phyloP scores from a whole-genome alignment of 768 basidiomycete species.

The Pleurotus cornucopiae region DNA sequence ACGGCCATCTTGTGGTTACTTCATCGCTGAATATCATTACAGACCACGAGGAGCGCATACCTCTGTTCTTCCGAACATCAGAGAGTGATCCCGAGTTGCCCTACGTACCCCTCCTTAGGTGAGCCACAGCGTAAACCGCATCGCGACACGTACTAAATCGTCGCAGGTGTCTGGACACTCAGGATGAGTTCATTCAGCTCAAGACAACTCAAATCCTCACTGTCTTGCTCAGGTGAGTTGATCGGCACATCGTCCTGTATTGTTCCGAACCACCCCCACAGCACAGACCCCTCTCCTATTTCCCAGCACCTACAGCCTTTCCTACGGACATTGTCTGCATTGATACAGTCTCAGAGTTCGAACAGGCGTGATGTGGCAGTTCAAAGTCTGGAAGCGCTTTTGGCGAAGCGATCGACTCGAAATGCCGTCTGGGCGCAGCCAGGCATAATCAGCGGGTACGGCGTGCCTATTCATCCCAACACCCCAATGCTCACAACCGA shows the following conservation, averaged over 20 bases:
- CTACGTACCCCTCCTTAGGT: constrained; percentile 78
- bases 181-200: constrained; percentile 94
- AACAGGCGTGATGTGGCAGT: constrained; percentile 87
- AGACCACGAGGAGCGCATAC: constrained; percentile 89
- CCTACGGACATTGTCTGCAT: constrained; percentile 50
- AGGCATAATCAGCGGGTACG: constrained; percentile 65
- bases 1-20: not conserved
- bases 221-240: constrained; percentile 69
- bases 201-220: constrained; percentile 88
- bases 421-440: constrained; percentile 76
- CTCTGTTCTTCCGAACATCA: constrained; percentile 60
- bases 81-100: constrained; percentile 77
- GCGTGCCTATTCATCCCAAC: not conserved
- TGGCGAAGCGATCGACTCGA: constrained; percentile 78
- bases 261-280: constrained; percentile 16
- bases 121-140: constrained; percentile 5
- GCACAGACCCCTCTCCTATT: constrained; percentile 47
- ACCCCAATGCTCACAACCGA: not conserved
- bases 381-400: constrained; percentile 82
- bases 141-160: not conserved
- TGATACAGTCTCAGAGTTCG: constrained; percentile 49
- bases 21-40: not conserved
- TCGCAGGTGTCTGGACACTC: constrained; percentile 54
- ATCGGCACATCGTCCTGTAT: constrained; percentile 6
- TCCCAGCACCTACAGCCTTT: constrained; percentile 56